phyloP scores from a whole-genome alignment of 768 basidiomycete species.

The Coprinopsis strossmayeri region DNA sequence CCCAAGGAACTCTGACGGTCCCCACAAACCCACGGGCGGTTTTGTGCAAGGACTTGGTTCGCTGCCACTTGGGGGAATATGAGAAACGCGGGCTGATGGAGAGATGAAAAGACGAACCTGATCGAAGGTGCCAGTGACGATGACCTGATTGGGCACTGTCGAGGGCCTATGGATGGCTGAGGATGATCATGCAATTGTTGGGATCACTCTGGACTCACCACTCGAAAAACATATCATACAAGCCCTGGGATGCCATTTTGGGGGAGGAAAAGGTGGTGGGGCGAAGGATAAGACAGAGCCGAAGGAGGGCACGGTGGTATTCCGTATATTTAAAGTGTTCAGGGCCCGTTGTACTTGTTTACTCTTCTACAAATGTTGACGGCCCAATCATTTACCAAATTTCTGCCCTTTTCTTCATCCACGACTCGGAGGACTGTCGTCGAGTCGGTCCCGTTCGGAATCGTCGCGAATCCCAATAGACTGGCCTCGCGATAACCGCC shows the following conservation, averaged over 20 bases:
- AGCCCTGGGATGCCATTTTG: conserved; percentile 24
- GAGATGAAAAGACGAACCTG: conserved; percentile 38
- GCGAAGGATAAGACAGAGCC: conserved; percentile 6
- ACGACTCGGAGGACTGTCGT: no score
- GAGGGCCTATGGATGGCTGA: conserved; percentile 44
- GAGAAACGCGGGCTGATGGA: no score
- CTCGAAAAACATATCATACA: conserved; percentile 46
- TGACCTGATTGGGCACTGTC: conserved; percentile 45
- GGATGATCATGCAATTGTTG: conserved; percentile 11
- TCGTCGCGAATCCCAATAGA: neutral
- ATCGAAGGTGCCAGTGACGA: conserved; percentile 77
- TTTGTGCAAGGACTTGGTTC: conserved; percentile 48
- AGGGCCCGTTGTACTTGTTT: conserved; percentile 27
- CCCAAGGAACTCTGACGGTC: conserved; percentile 51
- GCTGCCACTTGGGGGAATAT: conserved; percentile 45
- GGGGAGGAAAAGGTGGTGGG: conserved; percentile 7
- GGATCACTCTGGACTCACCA: conserved; percentile 31
- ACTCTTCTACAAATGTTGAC: no score
- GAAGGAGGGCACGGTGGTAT: no score
- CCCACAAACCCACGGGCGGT: conserved; percentile 50
- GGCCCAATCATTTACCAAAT: neutral
- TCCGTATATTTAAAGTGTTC: no score
- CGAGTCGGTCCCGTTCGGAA: neutral
- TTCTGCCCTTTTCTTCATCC: neutral
- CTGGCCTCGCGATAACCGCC: neutral